These are phyloP conservation scores for Phallus indusiatus DNA, from an alignment of 768 basidiomycete species.

Conservation along the genomic window DNA sequence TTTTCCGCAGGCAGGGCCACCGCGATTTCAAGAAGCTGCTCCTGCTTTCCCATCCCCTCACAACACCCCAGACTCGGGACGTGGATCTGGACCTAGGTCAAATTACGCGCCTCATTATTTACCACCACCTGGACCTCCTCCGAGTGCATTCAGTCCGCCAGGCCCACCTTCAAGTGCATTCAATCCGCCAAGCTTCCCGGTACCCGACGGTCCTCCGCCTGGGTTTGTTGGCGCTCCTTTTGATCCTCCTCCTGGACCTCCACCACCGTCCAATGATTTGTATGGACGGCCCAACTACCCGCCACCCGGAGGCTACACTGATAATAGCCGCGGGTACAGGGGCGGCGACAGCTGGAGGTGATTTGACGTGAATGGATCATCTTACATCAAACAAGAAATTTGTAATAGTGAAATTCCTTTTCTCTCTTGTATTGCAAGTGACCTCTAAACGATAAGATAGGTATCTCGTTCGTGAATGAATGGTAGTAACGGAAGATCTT, in stretches of 20 bases:
- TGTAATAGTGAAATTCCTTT: too few relatives aligned
- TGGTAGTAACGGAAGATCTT: too few relatives aligned
- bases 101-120: constrained; percentile 16
- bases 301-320: neutral
- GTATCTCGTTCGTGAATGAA: too few relatives aligned
- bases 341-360: too few relatives aligned
- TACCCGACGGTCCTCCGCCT: constrained; percentile 6
- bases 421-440: too few relatives aligned
- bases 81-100: constrained; percentile 12
- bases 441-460: too few relatives aligned
- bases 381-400: too few relatives aligned
- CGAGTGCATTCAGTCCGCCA: constrained; percentile 16
- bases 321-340: too few relatives aligned
- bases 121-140: neutral
- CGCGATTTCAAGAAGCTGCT: neutral
- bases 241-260: constrained; percentile 17
- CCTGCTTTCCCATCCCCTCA: neutral
- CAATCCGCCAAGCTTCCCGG: constrained; percentile 24
- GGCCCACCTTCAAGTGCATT: constrained; percentile 16
- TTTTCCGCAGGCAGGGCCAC: neutral
- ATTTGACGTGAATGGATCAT: too few relatives aligned
- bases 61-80: constrained; percentile 4
- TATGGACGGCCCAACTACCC: constrained; percentile 16
- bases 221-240: constrained; percentile 7
- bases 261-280: constrained; percentile 29